Evolutionary conservation across 2,329 filamentous ascomycete genomes (phyloP), one percentile per base, ranked within the genome.

Genomic region (Fusarium verrucosum): DNA sequence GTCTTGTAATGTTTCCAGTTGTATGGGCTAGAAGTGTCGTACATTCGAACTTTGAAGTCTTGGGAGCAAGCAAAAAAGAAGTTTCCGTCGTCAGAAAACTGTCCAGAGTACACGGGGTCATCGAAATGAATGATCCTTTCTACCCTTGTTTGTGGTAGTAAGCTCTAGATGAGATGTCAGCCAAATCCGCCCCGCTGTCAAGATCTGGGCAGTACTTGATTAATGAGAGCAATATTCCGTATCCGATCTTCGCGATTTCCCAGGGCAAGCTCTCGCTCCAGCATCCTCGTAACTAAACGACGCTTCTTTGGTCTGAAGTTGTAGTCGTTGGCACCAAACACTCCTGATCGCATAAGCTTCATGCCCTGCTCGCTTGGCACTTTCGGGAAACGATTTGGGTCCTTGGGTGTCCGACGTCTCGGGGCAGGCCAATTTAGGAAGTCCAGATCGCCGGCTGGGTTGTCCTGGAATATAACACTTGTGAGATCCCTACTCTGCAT

Each of bases 1-100:
- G 91, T 94, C 79, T 94, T 98, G 82, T 97, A 97, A 76, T 97
- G 94, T 74, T 90, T 90, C 95, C 95, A 99, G 66, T 93, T 86
- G 77, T 95, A 96, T 1, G 94, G 93, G 70, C 97, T 97, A 3
- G 92, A 94, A 0, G 95, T 98, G 76, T 98, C 94, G 77, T 98
- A 99, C 92, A 99, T 94, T 50, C 94, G 90, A 10, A 99, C 93
- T 69, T 88, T 90, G 79, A 97, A 97, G 77, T 98, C 94, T 76
- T 97, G 92, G 10, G 90, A 91, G 72, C 91, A 95, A 7, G 90
- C 89, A 74, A 94, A 98, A 80, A 97, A 98, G 80, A 98, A 98
- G 76, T 97, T 96, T 23, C 95, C 95, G 70, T 99, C 95, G 66
- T 96, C 92, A 1, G 92, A 97, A 75, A 98, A 99, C 74, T 98